Conservation (phyloP, 768 basidiomycete species). For the Boletus speciosus region DNA sequence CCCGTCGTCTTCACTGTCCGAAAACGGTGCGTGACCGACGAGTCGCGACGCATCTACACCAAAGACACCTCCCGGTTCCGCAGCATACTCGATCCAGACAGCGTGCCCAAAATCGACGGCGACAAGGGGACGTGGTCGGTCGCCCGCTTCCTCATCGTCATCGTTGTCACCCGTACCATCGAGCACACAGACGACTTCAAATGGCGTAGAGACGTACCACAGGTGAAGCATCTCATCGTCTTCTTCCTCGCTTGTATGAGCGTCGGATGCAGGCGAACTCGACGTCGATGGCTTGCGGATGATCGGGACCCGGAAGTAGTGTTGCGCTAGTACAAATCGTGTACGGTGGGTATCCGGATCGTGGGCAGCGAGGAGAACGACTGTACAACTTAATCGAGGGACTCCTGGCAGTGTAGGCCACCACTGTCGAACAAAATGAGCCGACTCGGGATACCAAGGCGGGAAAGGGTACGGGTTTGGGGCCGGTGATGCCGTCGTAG, state of each 20-base stretch:
- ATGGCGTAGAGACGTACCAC: constrained; percentile 69
- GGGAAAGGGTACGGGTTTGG: constrained; percentile 65
- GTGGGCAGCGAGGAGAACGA: constrained; percentile 62
- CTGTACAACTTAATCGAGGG: constrained; percentile 68
- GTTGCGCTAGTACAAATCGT: constrained; percentile 66
- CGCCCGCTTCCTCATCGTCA: constrained; percentile 34
- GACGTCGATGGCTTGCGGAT: constrained; percentile 15
- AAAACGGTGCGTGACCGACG: constrained; percentile 23
- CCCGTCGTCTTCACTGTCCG: constrained; percentile 30
- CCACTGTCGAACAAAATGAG: constrained; percentile 79
- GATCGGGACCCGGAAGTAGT: constrained; percentile 72
- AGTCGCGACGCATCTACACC: constrained; percentile 30
- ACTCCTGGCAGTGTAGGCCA: constrained; percentile 67
- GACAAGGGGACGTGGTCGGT: constrained; percentile 65
- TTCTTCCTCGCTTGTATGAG: constrained; percentile 14
- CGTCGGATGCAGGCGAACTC: not conserved
- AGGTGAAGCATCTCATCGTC: constrained; percentile 60
- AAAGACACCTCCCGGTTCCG: constrained; percentile 30
- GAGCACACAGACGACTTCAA: constrained; percentile 66
- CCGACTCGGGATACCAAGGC: constrained; percentile 68
- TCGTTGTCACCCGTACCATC: constrained; percentile 37
- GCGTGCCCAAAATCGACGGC: constrained; percentile 88
- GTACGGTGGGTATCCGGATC: constrained; percentile 58
- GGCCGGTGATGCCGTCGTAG: constrained; percentile 11
- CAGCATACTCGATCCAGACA: constrained; percentile 68